A percentile compares a stretch with the other conserved stretches of the same genome.
These are phyloP conservation scores for Houttuynia cordata DNA, from an alignment of 164 flowering plant species.

Conservation along the genomic window DNA sequence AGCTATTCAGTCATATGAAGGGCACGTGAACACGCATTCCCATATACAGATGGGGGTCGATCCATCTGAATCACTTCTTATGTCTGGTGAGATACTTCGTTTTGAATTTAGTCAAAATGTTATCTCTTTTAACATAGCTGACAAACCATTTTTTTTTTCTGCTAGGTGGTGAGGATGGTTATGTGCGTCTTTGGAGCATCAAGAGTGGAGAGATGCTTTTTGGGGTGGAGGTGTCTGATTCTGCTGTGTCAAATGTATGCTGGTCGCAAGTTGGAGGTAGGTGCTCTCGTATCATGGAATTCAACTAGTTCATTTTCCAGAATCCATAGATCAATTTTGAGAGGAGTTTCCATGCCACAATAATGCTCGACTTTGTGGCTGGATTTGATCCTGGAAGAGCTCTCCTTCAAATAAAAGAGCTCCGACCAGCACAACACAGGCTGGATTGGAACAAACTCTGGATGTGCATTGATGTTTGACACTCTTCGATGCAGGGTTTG, in stretches of 20 bases:
- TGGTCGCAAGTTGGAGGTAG: constrained; percentile 28
- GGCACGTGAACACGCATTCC: constrained; percentile 72
- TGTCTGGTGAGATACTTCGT: constrained; percentile 47
- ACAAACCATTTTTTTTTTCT: constrained; percentile 1
- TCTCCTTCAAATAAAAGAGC: too few species aligned
- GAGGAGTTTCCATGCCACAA: neutral
- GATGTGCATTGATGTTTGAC: neutral
- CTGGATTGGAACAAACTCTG: too few species aligned
- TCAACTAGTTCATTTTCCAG: neutral
- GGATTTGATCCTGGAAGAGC: too few species aligned
- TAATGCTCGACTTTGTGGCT: neutral
- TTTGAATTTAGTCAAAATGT: neutral
- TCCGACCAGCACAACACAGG: too few species aligned
- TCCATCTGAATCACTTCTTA: constrained; percentile 59
- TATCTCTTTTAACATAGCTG: neutral
- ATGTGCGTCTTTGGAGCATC: constrained; percentile 65
- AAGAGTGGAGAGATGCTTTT: constrained; percentile 69
- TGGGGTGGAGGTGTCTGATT: constrained; percentile 32
- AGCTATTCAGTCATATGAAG: constrained; percentile 68
- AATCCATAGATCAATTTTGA: neutral
- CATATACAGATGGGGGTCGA: constrained; percentile 70
- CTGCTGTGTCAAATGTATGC: constrained; percentile 40
- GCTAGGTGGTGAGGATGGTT: constrained; percentile 81
- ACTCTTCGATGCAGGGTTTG: constrained; percentile 9
- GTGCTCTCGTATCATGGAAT: constrained; percentile 6